phyloP scores from a whole-genome alignment of 1,139 yeast genomes.

The Meyerozyma smithsonii region DNA sequence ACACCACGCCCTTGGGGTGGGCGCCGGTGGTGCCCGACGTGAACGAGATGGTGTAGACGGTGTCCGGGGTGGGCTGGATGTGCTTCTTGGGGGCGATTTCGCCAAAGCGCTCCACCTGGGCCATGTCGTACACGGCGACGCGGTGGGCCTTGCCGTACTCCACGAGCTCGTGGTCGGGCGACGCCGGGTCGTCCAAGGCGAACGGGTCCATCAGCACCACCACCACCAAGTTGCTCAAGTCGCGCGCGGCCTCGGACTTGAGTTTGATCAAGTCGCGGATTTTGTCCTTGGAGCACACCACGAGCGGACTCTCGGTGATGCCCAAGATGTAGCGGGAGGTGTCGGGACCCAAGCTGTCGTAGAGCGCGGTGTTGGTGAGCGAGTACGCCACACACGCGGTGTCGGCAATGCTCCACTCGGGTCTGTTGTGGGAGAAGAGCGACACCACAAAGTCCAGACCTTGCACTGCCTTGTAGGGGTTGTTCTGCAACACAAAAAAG shows the following conservation, averaged over 20 bases:
- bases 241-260: conserved; percentile 22
- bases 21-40: conserved; percentile 38
- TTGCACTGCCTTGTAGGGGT: conserved; percentile 28
- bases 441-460: conserved; percentile 43
- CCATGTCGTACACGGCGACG: conserved; percentile 26
- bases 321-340: conserved; percentile 56
- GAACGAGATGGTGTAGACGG: conserved; percentile 24
- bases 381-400: conserved; percentile 51
- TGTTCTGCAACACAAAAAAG: conserved; percentile 44
- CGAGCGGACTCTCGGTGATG: conserved; percentile 52
- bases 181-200: conserved; percentile 11
- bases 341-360: conserved; percentile 60
- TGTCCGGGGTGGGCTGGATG: conserved; percentile 19
- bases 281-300: conserved; percentile 47
- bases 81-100: conserved; percentile 15
- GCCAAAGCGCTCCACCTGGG: conserved; percentile 27
- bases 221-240: conserved; percentile 17
- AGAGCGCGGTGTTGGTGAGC: conserved; percentile 54
- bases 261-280: conserved; percentile 35
- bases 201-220: conserved; percentile 52
- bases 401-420: conserved; percentile 61
- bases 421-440: conserved; percentile 50
- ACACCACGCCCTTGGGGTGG: conserved; percentile 35
- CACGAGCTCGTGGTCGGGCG: conserved; percentile 15
- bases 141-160: conserved; percentile 19